phyloP scores from a whole-genome alignment of 2,329 filamentous ascomycete genomes.

The Ustilaginoidea virens region DNA sequence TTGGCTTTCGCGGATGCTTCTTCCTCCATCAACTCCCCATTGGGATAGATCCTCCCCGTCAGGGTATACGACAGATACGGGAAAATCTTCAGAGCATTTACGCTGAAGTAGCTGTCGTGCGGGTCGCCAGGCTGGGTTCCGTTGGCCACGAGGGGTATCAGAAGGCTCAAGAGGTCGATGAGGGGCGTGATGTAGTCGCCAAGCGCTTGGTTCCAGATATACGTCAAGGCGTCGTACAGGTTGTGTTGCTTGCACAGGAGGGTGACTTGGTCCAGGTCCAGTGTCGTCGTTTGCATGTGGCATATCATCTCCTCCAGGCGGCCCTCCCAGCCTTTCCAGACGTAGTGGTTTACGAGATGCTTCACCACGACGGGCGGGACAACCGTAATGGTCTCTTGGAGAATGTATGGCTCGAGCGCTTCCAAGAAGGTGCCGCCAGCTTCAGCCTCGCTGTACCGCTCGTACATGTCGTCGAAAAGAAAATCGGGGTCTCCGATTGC shows the following conservation, averaged over 20 bases:
- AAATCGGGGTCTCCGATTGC: slow-evolving; percentile 67
- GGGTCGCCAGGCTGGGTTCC: slow-evolving; percentile 36
- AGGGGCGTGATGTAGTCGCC: slow-evolving; percentile 82
- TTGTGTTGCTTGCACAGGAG: slow-evolving; percentile 79
- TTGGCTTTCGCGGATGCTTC: slow-evolving; percentile 63
- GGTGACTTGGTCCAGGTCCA: slow-evolving; percentile 90
- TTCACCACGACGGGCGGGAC: slow-evolving; percentile 79
- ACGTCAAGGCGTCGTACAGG: slow-evolving; percentile 88
- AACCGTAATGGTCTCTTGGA: slow-evolving; percentile 57
- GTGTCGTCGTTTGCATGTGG: slow-evolving; percentile 73
- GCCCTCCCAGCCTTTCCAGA: slow-evolving; percentile 56
- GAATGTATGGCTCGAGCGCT: slow-evolving; percentile 73
- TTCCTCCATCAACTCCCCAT: slow-evolving; percentile 59
- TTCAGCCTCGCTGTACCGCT: slow-evolving; percentile 70
- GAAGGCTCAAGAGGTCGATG: slow-evolving; percentile 63
- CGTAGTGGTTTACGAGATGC: slow-evolving; percentile 68
- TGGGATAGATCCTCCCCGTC: slow-evolving; percentile 84
- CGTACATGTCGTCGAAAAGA: slow-evolving; percentile 80
- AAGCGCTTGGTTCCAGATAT: slow-evolving; percentile 90
- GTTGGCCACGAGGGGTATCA: slow-evolving; percentile 42
- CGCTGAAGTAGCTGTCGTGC: slow-evolving; percentile 44
- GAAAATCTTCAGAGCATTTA: slow-evolving; percentile 79
- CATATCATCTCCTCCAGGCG: slow-evolving; percentile 90
- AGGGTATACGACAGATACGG: slow-evolving; percentile 86
- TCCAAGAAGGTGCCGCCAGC: slow-evolving; percentile 69